Base-by-base conservation (phyloP, 2,329 filamentous ascomycete genomes). In the Exophiala calicioides region DNA sequence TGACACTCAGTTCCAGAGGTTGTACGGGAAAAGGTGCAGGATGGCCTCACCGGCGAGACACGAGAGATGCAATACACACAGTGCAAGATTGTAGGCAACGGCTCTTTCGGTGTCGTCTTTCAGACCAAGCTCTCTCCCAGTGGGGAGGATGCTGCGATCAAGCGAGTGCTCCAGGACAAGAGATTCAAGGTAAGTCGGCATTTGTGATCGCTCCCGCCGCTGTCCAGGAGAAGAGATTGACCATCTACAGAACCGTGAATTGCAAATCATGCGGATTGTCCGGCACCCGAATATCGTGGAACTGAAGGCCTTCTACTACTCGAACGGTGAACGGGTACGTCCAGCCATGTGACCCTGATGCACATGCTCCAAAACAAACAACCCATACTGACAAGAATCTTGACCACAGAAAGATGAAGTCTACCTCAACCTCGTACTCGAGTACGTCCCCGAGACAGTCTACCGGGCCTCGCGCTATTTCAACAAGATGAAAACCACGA, bases 401-500 rank as follows among this genome's bases (percentile, higher is more conserved):
- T 10, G 13, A 27, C 16, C 30, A 36, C 58, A 93, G 87, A 91
- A 96, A 77, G 93, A 98, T 70, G 93, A 98, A 74, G 93, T 98
- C 27, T 98, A 97, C 70, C 84, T 98, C 59, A 98, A 98, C 66
- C 80, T 98, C 52, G 91, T 98, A 41, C 89, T 97, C 69, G 93
- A 98, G 69, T 98, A 90, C 63, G 93, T 98, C 38, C 93, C 93
- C 39, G 93, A 98, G 76, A 98, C 93, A 9, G 93, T 98, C 40
- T 98, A 98, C 72, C 85, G 93, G 64, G 93, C 93, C 32, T 97
- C 93, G 56, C 85, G 93, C 63, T 97, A 96, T 75, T 98, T 98
- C 80, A 97, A 94, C 80, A 98, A 98, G 78, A 86, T 97, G 85
- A 98, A 97, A 83, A 95, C 90, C 5, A 96, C 91, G 42, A 98